These are phyloP conservation scores for Hansenula sp. DNA, from an alignment of 1,139 yeast species.

Conservation along the genomic window DNA sequence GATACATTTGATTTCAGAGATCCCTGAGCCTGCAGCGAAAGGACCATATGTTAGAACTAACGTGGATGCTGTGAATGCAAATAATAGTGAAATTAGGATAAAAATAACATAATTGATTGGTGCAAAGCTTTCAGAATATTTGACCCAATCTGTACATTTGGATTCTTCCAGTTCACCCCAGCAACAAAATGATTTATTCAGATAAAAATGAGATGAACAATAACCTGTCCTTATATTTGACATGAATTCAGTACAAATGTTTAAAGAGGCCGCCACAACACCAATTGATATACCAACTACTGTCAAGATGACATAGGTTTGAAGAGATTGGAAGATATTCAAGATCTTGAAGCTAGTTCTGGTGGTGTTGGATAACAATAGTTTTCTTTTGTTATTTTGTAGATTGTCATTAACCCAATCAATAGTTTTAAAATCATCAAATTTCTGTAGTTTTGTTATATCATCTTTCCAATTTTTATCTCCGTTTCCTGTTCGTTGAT, in stretches of 20 bases:
- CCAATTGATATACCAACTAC: conserved; percentile 77
- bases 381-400: conserved; percentile 14
- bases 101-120: conserved; percentile 55
- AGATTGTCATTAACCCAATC: conserved; percentile 81
- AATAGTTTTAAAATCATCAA: conserved; percentile 61
- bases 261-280: conserved; percentile 73
- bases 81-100: conserved; percentile 52
- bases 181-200: conserved; percentile 80
- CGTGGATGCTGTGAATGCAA: conserved; percentile 64
- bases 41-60: conserved; percentile 77
- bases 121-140: conserved; percentile 46
- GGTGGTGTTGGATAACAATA: background rate
- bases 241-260: conserved; percentile 83
- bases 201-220: conserved; percentile 65
- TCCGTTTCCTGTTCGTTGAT: no score
- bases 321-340: conserved; percentile 27
- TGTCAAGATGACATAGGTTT: conserved; percentile 70
- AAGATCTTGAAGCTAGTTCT: conserved; percentile 6
- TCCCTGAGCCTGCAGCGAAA: conserved; percentile 95
- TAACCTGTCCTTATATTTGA: conserved; percentile 76
- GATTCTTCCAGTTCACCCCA: conserved; percentile 47
- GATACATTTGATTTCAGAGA: conserved; percentile 93
- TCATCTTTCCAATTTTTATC: no score
- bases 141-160: conserved; percentile 51
- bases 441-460: no score